phyloP scores from a whole-genome alignment of 2,329 filamentous ascomycete genomes.

The Paecilomyces sp. region DNA sequence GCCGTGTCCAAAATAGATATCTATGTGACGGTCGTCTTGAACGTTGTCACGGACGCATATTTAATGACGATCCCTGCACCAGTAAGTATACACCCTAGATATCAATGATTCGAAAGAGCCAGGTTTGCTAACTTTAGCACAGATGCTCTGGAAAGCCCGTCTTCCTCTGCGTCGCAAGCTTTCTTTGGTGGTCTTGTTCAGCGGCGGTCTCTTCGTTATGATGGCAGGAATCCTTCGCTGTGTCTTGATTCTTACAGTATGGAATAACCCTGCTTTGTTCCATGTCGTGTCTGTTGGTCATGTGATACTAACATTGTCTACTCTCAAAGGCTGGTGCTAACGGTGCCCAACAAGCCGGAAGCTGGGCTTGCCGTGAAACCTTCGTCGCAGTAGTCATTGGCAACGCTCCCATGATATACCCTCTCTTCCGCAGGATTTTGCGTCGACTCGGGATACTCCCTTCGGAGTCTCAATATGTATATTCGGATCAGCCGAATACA shows the following conservation, averaged over 20 bases:
- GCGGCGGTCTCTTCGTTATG: constrained; percentile 50
- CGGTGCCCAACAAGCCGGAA: constrained; percentile 35
- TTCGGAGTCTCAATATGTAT: constrained; percentile 12
- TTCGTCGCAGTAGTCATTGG: constrained; percentile 40
- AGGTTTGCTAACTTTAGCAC: constrained; percentile 1
- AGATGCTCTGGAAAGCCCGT: constrained; percentile 49
- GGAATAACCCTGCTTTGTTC: neutral
- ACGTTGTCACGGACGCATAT: constrained; percentile 52
- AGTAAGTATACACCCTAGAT: neutral
- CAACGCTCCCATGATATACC: constrained; percentile 39
- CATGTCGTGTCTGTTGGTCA: neutral
- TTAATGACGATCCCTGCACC: constrained; percentile 48
- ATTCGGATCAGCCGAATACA: constrained; percentile 18
- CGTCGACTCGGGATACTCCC: constrained; percentile 18
- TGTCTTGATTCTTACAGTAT: constrained; percentile 42
- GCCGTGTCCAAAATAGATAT: constrained; percentile 46
- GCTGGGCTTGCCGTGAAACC: constrained; percentile 40
- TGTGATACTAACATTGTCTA: neutral
- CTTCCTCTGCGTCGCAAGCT: constrained; percentile 47
- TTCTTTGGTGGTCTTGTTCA: constrained; percentile 48
- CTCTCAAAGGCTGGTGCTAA: constrained; percentile 23
- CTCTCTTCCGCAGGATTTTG: constrained; percentile 19
- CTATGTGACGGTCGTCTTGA: constrained; percentile 46
- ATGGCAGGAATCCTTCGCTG: constrained; percentile 49
- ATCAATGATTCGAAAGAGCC: constrained; percentile 9